phyloP scores from a whole-genome alignment of 2,329 filamentous ascomycete genomes.

The Zasmidium citrigriseum region DNA sequence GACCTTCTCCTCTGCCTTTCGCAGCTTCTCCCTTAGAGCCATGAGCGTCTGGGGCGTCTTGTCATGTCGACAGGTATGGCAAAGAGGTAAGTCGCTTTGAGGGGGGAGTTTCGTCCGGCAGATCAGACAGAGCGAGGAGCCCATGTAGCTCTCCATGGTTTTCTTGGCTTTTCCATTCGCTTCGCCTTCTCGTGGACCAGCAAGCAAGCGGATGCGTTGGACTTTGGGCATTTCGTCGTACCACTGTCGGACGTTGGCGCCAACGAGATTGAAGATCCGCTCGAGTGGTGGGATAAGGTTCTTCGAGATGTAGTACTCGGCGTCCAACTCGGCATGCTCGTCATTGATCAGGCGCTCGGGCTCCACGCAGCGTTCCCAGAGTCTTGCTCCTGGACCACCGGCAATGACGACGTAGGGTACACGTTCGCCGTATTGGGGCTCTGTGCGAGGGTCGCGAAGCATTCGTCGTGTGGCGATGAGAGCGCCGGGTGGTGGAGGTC shows the following conservation, averaged over 20 bases:
- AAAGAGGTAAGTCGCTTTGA: slow-evolving; percentile 51
- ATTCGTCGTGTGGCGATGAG: slow-evolving; percentile 84
- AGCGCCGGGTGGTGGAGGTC: slow-evolving; percentile 80
- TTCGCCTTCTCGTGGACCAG: slow-evolving; percentile 23
- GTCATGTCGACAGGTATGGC: slow-evolving; percentile 55
- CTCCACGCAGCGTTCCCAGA: slow-evolving; percentile 87
- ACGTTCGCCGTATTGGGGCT: slow-evolving; percentile 93
- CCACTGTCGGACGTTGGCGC: slow-evolving; percentile 87
- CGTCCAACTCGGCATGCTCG: slow-evolving; percentile 78
- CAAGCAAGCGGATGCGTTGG: slow-evolving; percentile 69
- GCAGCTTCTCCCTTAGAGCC: slow-evolving; percentile 63
- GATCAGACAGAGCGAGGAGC: slow-evolving; percentile 73
- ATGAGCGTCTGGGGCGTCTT: slow-evolving; percentile 63
- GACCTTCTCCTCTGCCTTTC: slow-evolving; percentile 63
- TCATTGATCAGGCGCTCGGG: slow-evolving; percentile 80
- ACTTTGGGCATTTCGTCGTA: slow-evolving; percentile 96
- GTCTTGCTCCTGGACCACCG: slow-evolving; percentile 78
- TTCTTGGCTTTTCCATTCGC: slow-evolving; percentile 43
- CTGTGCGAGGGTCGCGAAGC: slow-evolving; percentile 79
- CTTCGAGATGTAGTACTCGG: slow-evolving; percentile 96
- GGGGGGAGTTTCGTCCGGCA: slow-evolving; percentile 64
- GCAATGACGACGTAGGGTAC: slow-evolving; percentile 93
- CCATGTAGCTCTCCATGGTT: slow-evolving; percentile 95
- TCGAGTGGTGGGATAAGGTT: slow-evolving; percentile 94
- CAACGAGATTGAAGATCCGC: slow-evolving; percentile 93